phyloP scores from a whole-genome alignment of 768 basidiomycete genomes.

The Agrocybe pediades region DNA sequence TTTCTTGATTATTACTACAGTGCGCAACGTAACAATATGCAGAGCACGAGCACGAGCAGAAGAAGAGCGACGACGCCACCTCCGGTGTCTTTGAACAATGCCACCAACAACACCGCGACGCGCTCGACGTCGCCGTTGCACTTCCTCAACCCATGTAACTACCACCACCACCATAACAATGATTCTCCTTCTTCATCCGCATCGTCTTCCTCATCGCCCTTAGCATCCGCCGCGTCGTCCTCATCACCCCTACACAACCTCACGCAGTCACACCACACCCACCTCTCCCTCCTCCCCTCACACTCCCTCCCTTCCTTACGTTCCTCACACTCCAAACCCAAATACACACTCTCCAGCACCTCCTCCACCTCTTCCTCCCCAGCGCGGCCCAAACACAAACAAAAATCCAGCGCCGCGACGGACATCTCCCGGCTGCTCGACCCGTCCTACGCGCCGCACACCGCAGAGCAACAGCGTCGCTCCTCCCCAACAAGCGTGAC shows the following conservation, averaged over 20 bases:
- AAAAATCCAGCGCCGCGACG: background rate
- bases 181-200: background rate
- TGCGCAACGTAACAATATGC: too few species aligned
- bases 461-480: slow-evolving; percentile 50
- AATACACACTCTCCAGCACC: background rate
- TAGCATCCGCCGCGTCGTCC: too few species aligned
- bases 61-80: background rate
- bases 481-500: slow-evolving; percentile 27
- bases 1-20: too few species aligned
- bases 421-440: slow-evolving; percentile 68
- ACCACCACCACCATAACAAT: slow-evolving; percentile 1
- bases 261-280: too few species aligned
- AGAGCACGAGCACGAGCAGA: background rate
- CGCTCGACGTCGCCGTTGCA: slow-evolving; percentile 11
- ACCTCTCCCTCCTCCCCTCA: background rate
- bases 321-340: background rate
- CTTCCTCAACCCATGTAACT: slow-evolving; percentile 9
- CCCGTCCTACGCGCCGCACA: slow-evolving; percentile 48
- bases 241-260: background rate
- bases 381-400: too few species aligned
- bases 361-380: background rate
- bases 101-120: background rate
- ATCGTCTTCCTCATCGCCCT: background rate
- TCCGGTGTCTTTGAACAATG: background rate
- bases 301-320: background rate